Conservation (phyloP, 768 basidiomycete genomes). For the Symmetrospora coprosmae region DNA sequence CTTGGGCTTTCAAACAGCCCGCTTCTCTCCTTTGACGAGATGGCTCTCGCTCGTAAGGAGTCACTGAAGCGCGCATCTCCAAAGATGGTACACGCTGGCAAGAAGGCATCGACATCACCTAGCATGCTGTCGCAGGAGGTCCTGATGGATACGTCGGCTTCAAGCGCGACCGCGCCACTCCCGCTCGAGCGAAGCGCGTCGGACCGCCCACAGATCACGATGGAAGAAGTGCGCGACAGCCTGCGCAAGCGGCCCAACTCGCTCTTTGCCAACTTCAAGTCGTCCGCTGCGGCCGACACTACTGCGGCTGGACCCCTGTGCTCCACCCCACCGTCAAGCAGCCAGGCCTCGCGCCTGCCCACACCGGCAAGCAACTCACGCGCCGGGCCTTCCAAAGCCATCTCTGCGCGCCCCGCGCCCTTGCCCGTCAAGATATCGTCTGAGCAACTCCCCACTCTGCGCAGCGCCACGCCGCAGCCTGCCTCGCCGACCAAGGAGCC, state of each 20-base stretch:
- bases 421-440: constrained; percentile 16
- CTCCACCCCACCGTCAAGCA: no score
- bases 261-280: not conserved
- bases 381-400: not conserved
- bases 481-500: constrained; percentile 18
- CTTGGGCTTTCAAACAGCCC: not conserved
- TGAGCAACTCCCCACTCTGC: constrained; percentile 13
- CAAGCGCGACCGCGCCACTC: no score
- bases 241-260: not conserved
- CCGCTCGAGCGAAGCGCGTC: constrained; percentile 5
- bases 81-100: no score
- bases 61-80: constrained; percentile 10
- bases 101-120: no score
- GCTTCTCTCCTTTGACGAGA: constrained; percentile 3
- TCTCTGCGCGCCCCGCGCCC: constrained; percentile 17
- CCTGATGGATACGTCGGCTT: no score
- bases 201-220: not conserved
- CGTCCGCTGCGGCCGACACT: no score
- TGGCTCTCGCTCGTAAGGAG: constrained; percentile 11
- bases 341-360: no score
- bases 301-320: no score
- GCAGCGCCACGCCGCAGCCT: not conserved
- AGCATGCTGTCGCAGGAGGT: no score
- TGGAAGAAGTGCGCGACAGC: constrained; percentile 1
- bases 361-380: no score